Base-by-base conservation (phyloP, 2,329 filamentous ascomycete species). In the Curvularia eragrostidis region DNA sequence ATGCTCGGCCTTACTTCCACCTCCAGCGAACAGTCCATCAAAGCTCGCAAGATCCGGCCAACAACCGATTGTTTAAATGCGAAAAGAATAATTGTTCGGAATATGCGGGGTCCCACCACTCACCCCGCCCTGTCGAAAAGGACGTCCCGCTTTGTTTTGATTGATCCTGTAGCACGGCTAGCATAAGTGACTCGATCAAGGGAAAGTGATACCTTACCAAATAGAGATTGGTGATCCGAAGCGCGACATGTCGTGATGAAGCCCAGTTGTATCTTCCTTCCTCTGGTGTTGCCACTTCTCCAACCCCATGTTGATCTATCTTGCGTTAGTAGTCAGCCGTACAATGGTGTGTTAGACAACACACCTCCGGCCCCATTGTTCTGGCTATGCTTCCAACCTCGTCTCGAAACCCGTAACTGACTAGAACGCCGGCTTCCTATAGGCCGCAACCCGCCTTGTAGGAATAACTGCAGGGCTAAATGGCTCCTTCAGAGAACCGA, bases 61-160 rank as follows among this genome's bases (percentile, higher is more conserved):
- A 47, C 2, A 4, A 23, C 12, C 2, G 19, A 43, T 54, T 21
- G 13, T 34, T 26, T 3, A 47, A 6, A 7, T 3, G 21, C 48
- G 15, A 24, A 30, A 9, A 15, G 44, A 48, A 46, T 19, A 30
- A n/a, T 51, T 15, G 32, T 50, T 30, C 23, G 23, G 12, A 9
- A 41, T 52, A 18, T 49, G 58, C 54, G 52, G 58, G 47, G 61
- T 60, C 59, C 56, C 50, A 60, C 56, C 47, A 63, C 56, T 50
- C 44, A 34, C 54, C 56, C 61, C 63, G 58, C 61, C 54, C 56
- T 62, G 55, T 54, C 54, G 58, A 59, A 46, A 58, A 63, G 58
- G 56, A 63, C 56, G 60, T 58, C 61, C 50, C 55, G 39, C 48
- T 56, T 57, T 57, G 36, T 62, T 58, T 23, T 18, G 23, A 24